These are phyloP conservation scores for Tetradesmus obliquus DNA, from an alignment of 139 green algal genomes.

Conservation along the genomic window DNA sequence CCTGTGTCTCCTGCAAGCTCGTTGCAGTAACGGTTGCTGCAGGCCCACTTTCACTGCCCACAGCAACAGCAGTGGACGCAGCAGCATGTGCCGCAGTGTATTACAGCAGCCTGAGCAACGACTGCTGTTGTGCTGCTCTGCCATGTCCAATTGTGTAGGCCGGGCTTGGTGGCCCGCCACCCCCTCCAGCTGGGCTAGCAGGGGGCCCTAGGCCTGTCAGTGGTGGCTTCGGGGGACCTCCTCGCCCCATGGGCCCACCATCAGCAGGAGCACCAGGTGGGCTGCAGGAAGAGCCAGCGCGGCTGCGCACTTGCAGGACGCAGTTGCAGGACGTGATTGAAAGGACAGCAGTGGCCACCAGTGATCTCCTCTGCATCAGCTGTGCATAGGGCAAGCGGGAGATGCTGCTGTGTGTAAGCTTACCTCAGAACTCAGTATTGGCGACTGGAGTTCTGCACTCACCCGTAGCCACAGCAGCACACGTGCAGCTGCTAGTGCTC, in stretches of 20 bases:
- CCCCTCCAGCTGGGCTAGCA: not conserved
- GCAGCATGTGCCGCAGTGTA: not conserved
- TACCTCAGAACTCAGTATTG: too few species aligned
- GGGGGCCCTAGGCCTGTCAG: not conserved
- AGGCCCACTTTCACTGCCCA: too few species aligned
- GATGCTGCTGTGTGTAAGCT: too few species aligned
- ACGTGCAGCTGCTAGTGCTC: not conserved
- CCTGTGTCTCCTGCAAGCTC: too few species aligned
- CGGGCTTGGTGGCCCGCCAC: not conserved
- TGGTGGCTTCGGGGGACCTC: not conserved
- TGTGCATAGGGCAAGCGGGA: too few species aligned
- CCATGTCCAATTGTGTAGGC: not conserved
- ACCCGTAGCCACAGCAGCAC: not conserved
- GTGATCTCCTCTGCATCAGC: too few species aligned
- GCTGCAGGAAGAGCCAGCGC: not conserved
- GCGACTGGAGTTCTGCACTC: too few species aligned
- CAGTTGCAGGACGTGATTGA: too few species aligned
- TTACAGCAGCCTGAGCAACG: not conserved
- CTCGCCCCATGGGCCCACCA: slow-evolving; percentile 24
- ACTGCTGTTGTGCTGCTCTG: not conserved
- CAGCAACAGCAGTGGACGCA: not conserved
- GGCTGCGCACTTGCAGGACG: not conserved
- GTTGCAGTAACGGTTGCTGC: too few species aligned
- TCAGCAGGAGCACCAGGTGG: slow-evolving; percentile 4
- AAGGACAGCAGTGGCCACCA: too few species aligned